A percentile compares a stretch with the other conserved stretches of the same genome.
Evolutionary conservation across 179 eudicot genomes (phyloP).

Genomic region (Amaranthus tricolor): DNA sequence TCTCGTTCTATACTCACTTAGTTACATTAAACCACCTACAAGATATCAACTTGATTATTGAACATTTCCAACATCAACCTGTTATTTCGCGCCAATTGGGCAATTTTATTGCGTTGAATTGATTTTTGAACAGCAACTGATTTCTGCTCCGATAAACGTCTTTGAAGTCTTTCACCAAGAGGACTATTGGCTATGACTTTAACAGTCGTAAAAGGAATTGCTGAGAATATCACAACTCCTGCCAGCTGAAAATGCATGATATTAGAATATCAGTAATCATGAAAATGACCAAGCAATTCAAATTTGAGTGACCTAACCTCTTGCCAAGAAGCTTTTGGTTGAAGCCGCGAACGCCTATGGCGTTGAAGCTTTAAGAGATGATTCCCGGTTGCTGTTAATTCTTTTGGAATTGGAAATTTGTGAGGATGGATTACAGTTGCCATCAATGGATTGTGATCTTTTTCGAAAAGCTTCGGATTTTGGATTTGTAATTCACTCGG

Average conservation of each 20-base stretch:
- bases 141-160: conserved; percentile 58
- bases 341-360: too few relatives aligned
- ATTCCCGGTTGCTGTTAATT: too few relatives aligned
- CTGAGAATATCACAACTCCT: conserved; percentile 86
- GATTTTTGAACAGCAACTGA: conserved; percentile 45
- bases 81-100: conserved; percentile 53
- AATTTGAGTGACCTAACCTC: conserved; percentile 41
- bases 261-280: neutral
- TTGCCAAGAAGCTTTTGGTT: conserved; percentile 75
- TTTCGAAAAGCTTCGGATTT: too few relatives aligned
- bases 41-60: too few relatives aligned
- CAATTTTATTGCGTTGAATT: conserved; percentile 37
- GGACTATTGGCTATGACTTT: conserved; percentile 91
- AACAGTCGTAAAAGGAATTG: conserved; percentile 94
- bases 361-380: too few relatives aligned
- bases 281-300: neutral
- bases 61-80: conserved; percentile 39
- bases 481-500: too few relatives aligned
- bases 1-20: too few relatives aligned
- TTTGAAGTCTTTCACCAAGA: conserved; percentile 65
- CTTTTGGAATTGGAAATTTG: too few relatives aligned
- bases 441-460: too few relatives aligned
- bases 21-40: too few relatives aligned
- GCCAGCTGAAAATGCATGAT: conserved; percentile 49
- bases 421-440: neutral